Base-by-base conservation (phyloP, 2,329 filamentous ascomycete species). In the Balansia obtecta region DNA sequence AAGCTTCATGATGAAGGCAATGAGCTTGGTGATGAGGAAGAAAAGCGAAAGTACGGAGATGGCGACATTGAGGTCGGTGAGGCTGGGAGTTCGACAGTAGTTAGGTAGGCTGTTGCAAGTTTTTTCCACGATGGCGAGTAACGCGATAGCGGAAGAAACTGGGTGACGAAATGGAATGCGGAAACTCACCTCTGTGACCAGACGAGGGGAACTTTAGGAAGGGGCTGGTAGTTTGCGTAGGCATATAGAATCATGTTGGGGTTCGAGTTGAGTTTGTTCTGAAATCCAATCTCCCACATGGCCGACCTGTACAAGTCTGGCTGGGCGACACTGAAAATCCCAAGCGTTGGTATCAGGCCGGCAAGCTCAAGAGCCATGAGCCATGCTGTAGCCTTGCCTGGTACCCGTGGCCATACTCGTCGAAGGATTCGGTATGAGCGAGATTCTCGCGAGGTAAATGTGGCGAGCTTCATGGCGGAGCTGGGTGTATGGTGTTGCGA, bases 11-110 rank as follows among this genome's bases (percentile, higher is more conserved):
- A 87, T 79, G 67, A 78, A 82, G 60, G 78, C 73, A 54, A 85
- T 78, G 55, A 78, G 73, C 71, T 88, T 89, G 64, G 75, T 71
- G 43, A 90, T 75, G 54, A 88, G 76, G 63, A 88, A 74, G 71
- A 91, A 91, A 64, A 86, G 83, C 52, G 80, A 82, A 49, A 88
- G 71, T 56, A 91, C 77, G 38, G 85, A 84, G 57, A 89, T 83
- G 61, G 83, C 83, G 57, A 89, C 79, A 61, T 90, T 88, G 69
- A 79, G 88, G 57, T 83, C 73, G 45, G 86, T 88, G 54, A 88
- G 71, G 50, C 86, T 90, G 45, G 10, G 4, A 20, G 20, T 1
- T 22, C 11, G 16, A 37, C 12, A 13, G 11, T 12, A 46, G 9
- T 38, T 30, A 34, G 32, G 7, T 22, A 10, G 7, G 9, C 3